Base-by-base conservation (phyloP, 371 early-diverging fungal species). In the Rhizopus sp. region DNA sequence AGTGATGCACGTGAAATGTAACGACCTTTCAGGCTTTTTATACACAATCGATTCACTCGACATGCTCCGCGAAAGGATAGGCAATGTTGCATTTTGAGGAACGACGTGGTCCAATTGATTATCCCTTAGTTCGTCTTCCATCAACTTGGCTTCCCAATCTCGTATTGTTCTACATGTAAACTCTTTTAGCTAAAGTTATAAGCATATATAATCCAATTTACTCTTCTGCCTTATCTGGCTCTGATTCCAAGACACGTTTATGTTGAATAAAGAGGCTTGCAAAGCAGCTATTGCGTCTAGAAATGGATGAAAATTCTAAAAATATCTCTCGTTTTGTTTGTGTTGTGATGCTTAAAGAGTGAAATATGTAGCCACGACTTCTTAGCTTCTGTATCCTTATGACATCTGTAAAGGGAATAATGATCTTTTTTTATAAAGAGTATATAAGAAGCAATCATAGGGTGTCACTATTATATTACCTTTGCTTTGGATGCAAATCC, bases 1-100 rank as follows among this genome's bases (percentile, higher is more conserved):
- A 0, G 92, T 92, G 38, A 92, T 66, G 54, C 87, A 86, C 0
- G 92, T 92, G 54, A 93, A 86, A 57, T 83, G 91, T 59, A 93
- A 60, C 4, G 88, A 73, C 23, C 69, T 67, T 12, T 72, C 69
- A 2, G 81, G 66, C 31, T 55, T 62, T 48, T 62, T 62, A 13
- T 66, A 66, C 9, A 47, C 48, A 50, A 66, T 50, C 1, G 62
- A 32, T 37, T 61, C 62, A 59, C 15, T 53, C 10, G 62, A 47
- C 2, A 58, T 53, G 15, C 46, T 46, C 35, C 48, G 60, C 40
- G 68, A 69, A 15, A 66, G 32, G 0, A 69, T 53, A 12, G 72
- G 70, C 6, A 69, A 39, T 8, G 54, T 47, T 10, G 45, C 40
- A 30, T 54, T 52, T n/a, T 59, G 57, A 3, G 63, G 60, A 2